A percentile compares a stretch with the other conserved stretches of the same genome.
These are phyloP conservation scores for Leishmania lainsoni DNA, from an alignment of 208 protist genomes.

Conservation along the genomic window DNA sequence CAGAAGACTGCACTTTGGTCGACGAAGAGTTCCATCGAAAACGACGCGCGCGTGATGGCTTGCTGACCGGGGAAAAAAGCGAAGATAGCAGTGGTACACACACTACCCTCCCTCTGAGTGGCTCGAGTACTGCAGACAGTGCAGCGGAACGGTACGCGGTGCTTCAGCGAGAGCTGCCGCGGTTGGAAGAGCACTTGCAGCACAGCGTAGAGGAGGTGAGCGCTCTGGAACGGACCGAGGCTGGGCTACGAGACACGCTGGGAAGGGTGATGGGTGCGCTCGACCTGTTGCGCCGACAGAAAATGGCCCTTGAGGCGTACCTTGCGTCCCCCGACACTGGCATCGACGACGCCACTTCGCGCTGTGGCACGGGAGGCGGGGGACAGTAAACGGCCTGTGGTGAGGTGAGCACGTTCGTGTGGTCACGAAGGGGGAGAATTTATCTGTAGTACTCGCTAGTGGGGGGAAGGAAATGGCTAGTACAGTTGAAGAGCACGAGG, in stretches of 20 bases:
- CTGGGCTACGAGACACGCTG: not conserved
- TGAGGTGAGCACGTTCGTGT: not conserved
- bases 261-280: not conserved
- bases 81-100: not conserved
- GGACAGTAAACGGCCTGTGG: too few relatives aligned
- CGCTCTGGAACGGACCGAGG: slow-evolving; percentile 6
- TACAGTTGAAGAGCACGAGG: not conserved
- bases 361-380: not conserved
- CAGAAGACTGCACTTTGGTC: slow-evolving; percentile 12
- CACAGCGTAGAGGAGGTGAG: slow-evolving; percentile 3
- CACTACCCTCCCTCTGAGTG: not conserved
- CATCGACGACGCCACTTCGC: not conserved
- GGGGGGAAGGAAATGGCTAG: not conserved
- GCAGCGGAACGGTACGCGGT: not conserved
- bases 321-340: slow-evolving; percentile 6
- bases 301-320: slow-evolving; percentile 14
- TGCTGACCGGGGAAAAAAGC: not conserved
- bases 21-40: not conserved
- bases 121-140: not conserved
- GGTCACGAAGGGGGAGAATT: not conserved
- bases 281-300: slow-evolving; percentile 1
- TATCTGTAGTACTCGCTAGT: not conserved
- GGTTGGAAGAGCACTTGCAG: slow-evolving; percentile 15
- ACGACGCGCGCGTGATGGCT: not conserved
- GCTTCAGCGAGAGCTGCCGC: not conserved